phyloP scores from a whole-genome alignment of 2,329 filamentous ascomycete genomes.

The Arthrinium puccinioides region DNA sequence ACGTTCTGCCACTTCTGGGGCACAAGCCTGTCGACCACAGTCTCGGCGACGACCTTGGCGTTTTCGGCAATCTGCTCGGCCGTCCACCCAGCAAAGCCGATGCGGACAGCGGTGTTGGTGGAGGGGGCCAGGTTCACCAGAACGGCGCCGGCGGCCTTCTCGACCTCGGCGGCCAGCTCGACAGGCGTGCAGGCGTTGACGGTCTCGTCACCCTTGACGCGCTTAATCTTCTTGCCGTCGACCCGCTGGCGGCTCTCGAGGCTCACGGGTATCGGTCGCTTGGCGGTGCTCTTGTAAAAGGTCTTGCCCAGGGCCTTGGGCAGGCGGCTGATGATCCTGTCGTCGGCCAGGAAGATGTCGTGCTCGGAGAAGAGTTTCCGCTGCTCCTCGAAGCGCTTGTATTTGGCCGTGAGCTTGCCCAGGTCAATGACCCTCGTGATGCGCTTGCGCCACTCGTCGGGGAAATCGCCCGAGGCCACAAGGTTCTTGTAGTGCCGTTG shows the following conservation, averaged over 20 bases:
- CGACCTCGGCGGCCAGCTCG: constrained; percentile 72
- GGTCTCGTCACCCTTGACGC: constrained; percentile 37
- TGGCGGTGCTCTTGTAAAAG: constrained; percentile 78
- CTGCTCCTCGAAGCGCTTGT: constrained; percentile 79
- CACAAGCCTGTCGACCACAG: constrained; percentile 71
- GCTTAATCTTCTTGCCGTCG: constrained; percentile 50
- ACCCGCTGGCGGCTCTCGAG: constrained; percentile 55
- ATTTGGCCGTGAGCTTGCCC: constrained; percentile 74
- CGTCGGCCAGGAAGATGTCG: constrained; percentile 90
- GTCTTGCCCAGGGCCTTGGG: constrained; percentile 80
- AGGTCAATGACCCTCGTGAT: constrained; percentile 75
- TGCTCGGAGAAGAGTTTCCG: constrained; percentile 79
- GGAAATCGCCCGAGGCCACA: constrained; percentile 66
- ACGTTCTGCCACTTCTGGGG: constrained; percentile 85
- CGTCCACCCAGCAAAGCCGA: constrained; percentile 69
- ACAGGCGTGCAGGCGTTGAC: constrained; percentile 46
- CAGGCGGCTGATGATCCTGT: constrained; percentile 69
- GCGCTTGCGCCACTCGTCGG: constrained; percentile 55
- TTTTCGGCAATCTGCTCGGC: constrained; percentile 75
- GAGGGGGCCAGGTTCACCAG: constrained; percentile 73
- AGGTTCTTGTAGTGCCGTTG: constrained; percentile 90
- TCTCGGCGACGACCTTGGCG: constrained; percentile 61
- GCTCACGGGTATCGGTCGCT: constrained; percentile 79
- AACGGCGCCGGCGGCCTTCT: constrained; percentile 68
- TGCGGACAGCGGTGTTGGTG: constrained; percentile 71